These are phyloP conservation scores for Sparassis latifolia DNA, from an alignment of 1,284 basidiomycete genomes.

Conservation along the genomic window DNA sequence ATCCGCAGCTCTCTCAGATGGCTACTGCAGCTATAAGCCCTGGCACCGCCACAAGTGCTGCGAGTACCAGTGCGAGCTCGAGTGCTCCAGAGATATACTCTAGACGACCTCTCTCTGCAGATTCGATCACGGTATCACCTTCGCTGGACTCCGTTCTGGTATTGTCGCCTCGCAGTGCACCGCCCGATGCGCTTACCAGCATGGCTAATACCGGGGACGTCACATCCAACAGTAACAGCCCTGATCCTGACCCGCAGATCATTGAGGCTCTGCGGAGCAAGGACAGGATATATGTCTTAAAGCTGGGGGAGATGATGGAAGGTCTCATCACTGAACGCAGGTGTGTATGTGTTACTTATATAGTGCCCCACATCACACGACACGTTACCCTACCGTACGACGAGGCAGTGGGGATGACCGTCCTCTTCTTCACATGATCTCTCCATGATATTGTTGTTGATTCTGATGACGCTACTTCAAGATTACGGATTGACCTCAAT, in stretches of 20 bases:
- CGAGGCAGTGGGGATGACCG: too few species aligned
- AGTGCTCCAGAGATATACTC: conserved; percentile 18
- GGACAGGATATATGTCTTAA: conserved; percentile 78
- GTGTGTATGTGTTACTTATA: conserved; percentile 32
- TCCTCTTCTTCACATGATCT: too few species aligned
- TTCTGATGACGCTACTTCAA: conserved; percentile 25
- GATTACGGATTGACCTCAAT: conserved; percentile 53
- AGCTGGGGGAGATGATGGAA: conserved; percentile 78
- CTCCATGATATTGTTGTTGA: too few species aligned
- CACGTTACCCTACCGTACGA: not conserved
- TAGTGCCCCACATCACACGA: conserved; percentile 4
- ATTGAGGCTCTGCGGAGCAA: conserved; percentile 80
- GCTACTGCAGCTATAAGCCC: conserved; percentile 16
- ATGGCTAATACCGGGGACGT: conserved; percentile 8
- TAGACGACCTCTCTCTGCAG: conserved; percentile 13
- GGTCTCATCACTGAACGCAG: conserved; percentile 63
- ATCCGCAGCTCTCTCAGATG: conserved; percentile 11
- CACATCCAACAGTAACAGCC: conserved; percentile 5
- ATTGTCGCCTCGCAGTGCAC: conserved; percentile 13
- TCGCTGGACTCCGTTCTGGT: conserved; percentile 17
- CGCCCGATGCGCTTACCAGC: conserved; percentile 13
- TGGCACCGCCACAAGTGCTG: conserved; percentile 3
- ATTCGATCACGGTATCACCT: conserved; percentile 16
- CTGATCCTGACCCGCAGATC: conserved; percentile 68
- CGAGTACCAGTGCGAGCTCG: conserved; percentile 12